These are phyloP conservation scores for Pichia nakasei DNA, from an alignment of 805 yeast genomes.

Conservation along the genomic window DNA sequence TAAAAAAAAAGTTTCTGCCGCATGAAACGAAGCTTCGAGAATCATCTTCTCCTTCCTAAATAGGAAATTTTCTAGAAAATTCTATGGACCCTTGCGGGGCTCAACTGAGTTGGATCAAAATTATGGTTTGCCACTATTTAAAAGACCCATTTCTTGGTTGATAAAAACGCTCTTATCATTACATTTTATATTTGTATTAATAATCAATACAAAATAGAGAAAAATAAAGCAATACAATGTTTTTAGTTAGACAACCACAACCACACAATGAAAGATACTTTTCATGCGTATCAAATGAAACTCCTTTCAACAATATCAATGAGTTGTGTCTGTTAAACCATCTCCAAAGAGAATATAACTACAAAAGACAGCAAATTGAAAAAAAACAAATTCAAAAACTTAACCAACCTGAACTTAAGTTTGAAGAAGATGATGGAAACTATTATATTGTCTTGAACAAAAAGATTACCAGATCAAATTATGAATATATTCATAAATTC, in stretches of 20 bases:
- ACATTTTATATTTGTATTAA: no score
- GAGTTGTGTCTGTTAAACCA: conserved; percentile 2
- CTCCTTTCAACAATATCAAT: neutral
- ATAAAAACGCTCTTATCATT: no score
- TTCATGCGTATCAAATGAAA: neutral
- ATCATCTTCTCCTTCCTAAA: neutral
- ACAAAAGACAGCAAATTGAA: conserved; percentile 8
- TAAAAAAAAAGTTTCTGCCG: no score
- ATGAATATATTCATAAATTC: conserved; percentile 11
- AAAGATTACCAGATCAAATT: neutral
- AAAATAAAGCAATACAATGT: conserved; percentile 8
- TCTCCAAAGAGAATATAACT: conserved; percentile 6
- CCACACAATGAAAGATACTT: neutral
- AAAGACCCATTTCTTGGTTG: no score
- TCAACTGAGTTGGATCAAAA: no score
- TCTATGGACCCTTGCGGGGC: neutral
- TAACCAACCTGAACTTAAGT: conserved; percentile 9
- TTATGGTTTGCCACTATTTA: no score
- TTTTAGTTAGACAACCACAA: conserved; percentile 15
- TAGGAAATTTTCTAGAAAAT: neutral
- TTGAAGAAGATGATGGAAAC: conserved; percentile 15
- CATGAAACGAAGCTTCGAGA: no score
- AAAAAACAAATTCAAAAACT: conserved; percentile 2
- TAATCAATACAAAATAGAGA: neutral
- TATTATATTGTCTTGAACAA: conserved; percentile 21